phyloP scores from a whole-genome alignment of 805 yeast genomes.

The Starmerella roubikii region DNA sequence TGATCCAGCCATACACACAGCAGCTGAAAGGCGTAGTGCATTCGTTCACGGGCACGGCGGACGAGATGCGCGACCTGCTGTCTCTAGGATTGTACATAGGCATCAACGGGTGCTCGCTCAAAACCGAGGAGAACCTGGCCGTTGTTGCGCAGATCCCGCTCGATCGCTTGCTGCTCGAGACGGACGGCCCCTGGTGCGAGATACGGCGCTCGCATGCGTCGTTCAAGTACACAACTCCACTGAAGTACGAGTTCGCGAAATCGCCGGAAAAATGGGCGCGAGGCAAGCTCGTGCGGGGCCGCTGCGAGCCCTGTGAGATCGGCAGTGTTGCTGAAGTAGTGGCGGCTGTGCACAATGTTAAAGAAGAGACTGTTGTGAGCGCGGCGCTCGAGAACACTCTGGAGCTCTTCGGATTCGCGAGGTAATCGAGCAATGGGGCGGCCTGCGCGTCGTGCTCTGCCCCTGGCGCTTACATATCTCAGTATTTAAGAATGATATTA shows the following conservation, averaged over 20 bases:
- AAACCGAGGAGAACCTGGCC: slow-evolving; percentile 55
- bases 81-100: slow-evolving; percentile 57
- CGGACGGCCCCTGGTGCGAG: slow-evolving; percentile 99
- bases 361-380: slow-evolving; percentile 34
- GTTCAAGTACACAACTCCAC: slow-evolving; percentile 31
- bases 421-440: too few species aligned
- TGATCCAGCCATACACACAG: slow-evolving; percentile 42
- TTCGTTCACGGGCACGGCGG: slow-evolving; percentile 75
- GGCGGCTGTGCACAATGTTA: slow-evolving; percentile 35
- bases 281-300: slow-evolving; percentile 48
- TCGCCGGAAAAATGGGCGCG: slow-evolving; percentile 47
- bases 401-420: slow-evolving; percentile 30
- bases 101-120: slow-evolving; percentile 85
- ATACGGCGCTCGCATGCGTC: slow-evolving; percentile 72
- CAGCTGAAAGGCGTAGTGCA: slow-evolving; percentile 66
- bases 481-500: too few species aligned
- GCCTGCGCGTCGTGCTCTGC: too few species aligned
- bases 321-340: slow-evolving; percentile 66
- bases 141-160: slow-evolving; percentile 59
- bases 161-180: slow-evolving; percentile 63
- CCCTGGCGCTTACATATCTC: too few species aligned
- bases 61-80: slow-evolving; percentile 48
- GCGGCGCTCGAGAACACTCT: slow-evolving; percentile 41
- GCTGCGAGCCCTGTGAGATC: slow-evolving; percentile 87
- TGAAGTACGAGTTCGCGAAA: slow-evolving; percentile 47